Conservation (phyloP, 2,329 filamentous ascomycete species). For the Clonostachys solani region DNA sequence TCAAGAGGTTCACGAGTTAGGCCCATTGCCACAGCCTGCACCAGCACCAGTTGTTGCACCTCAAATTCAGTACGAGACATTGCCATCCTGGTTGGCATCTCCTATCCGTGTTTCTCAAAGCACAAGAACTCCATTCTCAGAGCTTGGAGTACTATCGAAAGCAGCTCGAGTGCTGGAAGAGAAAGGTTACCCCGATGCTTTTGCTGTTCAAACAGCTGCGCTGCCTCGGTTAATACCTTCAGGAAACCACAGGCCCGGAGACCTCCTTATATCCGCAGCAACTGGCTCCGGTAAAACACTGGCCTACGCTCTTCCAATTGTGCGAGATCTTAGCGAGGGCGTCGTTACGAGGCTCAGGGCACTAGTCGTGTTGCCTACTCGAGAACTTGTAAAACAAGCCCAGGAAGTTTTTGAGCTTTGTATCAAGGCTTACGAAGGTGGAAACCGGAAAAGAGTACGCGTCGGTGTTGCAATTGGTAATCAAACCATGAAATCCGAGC, state of each 20-base stretch:
- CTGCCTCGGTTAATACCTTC: slow-evolving; percentile 74
- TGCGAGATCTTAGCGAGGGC: slow-evolving; percentile 67
- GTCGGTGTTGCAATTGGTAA: slow-evolving; percentile 82
- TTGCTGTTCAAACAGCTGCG: slow-evolving; percentile 43
- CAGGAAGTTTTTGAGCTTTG: slow-evolving; percentile 74
- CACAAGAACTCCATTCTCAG: slow-evolving; percentile 54
- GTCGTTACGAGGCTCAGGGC: slow-evolving; percentile 66
- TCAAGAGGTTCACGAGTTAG: slow-evolving; percentile 62
- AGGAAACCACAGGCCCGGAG: slow-evolving; percentile 58
- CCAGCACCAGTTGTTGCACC: slow-evolving; percentile 51
- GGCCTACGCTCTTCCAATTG: slow-evolving; percentile 82
- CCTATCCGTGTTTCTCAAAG: slow-evolving; percentile 66
- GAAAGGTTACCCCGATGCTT: slow-evolving; percentile 42
- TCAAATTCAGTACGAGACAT: slow-evolving; percentile 67
- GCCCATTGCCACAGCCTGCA: slow-evolving; percentile 76
- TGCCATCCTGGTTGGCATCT: slow-evolving; percentile 76
- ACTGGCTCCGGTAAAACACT: slow-evolving; percentile 96
- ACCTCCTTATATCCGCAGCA: slow-evolving; percentile 85
- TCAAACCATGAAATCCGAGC: slow-evolving; percentile 65
- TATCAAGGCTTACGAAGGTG: slow-evolving; percentile 52
- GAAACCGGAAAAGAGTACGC: slow-evolving; percentile 62
- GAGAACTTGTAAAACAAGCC: slow-evolving; percentile 86
- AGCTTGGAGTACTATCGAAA: slow-evolving; percentile 58
- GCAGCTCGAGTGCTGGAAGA: slow-evolving; percentile 58
- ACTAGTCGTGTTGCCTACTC: slow-evolving; percentile 83